These are phyloP conservation scores for Nelumbo lutea DNA, from an alignment of 164 flowering plant genomes.

Conservation along the genomic window DNA sequence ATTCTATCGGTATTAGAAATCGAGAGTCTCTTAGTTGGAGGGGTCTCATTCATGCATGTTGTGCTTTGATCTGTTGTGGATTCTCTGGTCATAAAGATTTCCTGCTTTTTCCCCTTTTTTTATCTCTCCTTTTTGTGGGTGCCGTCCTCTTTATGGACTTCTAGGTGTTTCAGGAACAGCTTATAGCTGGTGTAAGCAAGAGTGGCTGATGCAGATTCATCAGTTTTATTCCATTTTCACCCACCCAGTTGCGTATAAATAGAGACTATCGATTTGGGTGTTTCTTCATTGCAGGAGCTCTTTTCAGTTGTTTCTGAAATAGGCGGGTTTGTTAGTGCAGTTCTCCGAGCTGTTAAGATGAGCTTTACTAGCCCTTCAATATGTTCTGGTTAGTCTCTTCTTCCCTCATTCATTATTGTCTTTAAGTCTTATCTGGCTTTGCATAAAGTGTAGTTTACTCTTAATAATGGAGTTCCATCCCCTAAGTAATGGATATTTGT, in stretches of 20 bases:
- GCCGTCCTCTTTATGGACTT: constrained; percentile 36
- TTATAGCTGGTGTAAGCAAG: constrained; percentile 45
- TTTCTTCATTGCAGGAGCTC: constrained; percentile 46
- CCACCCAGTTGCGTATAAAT: constrained; percentile 52
- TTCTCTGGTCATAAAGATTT: constrained; percentile 46
- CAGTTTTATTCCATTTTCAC: constrained; percentile 32
- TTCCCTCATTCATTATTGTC: background rate
- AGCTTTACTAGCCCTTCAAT: constrained; percentile 53
- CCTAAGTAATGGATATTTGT: background rate
- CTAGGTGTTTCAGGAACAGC: constrained; percentile 32
- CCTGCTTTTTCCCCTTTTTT: constrained; percentile 46
- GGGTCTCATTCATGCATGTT: constrained; percentile 22
- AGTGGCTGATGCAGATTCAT: constrained; percentile 36
- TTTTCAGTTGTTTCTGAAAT: constrained; percentile 21
- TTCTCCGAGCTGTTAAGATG: constrained; percentile 35
- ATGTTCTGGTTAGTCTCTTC: constrained; percentile 67
- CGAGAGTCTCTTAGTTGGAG: constrained; percentile 26
- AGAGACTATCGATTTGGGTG: constrained; percentile 26
- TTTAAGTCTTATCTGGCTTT: background rate
- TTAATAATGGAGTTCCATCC: background rate
- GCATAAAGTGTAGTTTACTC: background rate
- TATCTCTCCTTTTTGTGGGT: constrained; percentile 47
- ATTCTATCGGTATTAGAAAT: constrained; percentile 44
- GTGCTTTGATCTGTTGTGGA: constrained; percentile 26
- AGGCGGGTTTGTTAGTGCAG: constrained; percentile 15